Conservation (phyloP, 2,329 filamentous ascomycete species). For the Paecilomyces sp. region DNA sequence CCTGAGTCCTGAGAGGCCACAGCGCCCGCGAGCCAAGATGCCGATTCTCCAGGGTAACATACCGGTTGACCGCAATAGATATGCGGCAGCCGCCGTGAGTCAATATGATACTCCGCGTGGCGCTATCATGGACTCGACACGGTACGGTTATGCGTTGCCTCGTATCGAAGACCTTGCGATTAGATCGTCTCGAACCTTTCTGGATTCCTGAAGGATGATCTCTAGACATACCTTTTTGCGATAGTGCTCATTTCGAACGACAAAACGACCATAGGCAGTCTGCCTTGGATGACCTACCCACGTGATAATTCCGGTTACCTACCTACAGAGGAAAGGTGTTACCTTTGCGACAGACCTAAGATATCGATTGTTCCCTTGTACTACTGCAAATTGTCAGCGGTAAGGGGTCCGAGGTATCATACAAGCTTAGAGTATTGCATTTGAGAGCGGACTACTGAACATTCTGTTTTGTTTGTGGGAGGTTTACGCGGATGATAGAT, state of each 20-base stretch:
- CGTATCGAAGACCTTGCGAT: neutral
- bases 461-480: neutral
- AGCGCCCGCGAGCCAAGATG: neutral
- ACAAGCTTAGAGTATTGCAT: neutral
- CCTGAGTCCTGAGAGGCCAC: neutral
- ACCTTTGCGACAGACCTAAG: constrained; percentile 14
- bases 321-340: constrained; percentile 13
- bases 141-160: constrained; percentile 12
- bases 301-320: constrained; percentile 11
- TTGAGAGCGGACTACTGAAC: neutral
- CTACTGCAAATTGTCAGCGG: neutral
- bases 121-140: constrained; percentile 9
- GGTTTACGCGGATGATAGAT: neutral
- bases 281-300: constrained; percentile 17
- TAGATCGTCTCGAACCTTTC: neutral
- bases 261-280: constrained; percentile 15
- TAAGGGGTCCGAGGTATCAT: neutral
- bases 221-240: constrained; percentile 2
- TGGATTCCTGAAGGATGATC: neutral
- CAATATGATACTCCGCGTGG: constrained; percentile 10
- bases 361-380: neutral
- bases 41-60: neutral
- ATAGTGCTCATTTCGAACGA: constrained; percentile 8
- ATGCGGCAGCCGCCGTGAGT: constrained; percentile 7
- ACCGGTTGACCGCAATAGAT: constrained; percentile 1